phyloP scores from a whole-genome alignment of 2,329 filamentous ascomycete species.

The Endothia cerciana region DNA sequence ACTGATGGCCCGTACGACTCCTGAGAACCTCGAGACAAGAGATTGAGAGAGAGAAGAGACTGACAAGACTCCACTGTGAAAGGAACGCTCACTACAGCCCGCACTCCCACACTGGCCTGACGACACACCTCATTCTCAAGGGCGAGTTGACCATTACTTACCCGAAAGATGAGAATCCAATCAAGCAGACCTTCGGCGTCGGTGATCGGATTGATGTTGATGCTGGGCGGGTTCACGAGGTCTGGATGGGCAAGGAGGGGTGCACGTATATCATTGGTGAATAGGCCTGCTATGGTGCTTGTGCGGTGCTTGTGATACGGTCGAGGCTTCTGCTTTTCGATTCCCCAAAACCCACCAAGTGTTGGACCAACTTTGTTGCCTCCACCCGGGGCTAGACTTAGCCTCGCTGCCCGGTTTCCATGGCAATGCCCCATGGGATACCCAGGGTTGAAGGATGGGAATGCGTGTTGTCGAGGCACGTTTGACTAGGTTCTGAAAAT shows the following conservation, averaged over 20 bases:
- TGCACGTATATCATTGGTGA: slow-evolving; percentile 72
- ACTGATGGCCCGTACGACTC: slow-evolving; percentile 66
- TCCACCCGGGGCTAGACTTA: no score
- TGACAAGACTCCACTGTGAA: slow-evolving; percentile 27
- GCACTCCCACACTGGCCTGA: slow-evolving; percentile 66
- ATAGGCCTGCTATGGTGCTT: slow-evolving; percentile 36
- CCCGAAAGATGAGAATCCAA: slow-evolving; percentile 58
- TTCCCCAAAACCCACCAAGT: no score
- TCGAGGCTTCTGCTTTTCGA: no score
- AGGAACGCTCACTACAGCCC: slow-evolving; percentile 72
- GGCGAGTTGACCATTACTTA: slow-evolving; percentile 71
- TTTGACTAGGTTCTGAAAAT: no score
- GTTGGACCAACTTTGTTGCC: no score
- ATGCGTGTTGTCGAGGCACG: no score
- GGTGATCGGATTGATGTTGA: slow-evolving; percentile 70
- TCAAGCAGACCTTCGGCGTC: slow-evolving; percentile 61
- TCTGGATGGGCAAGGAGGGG: slow-evolving; percentile 68
- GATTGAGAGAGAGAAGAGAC: slow-evolving; percentile 22
- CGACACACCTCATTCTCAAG: slow-evolving; percentile 69
- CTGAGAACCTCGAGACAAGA: not conserved
- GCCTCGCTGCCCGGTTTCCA: no score
- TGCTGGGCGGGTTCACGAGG: slow-evolving; percentile 66
- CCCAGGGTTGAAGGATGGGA: no score
- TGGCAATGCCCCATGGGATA: no score
- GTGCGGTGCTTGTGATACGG: no score